These are phyloP conservation scores for Suillus discolor DNA, from an alignment of 768 basidiomycete genomes.

Conservation along the genomic window DNA sequence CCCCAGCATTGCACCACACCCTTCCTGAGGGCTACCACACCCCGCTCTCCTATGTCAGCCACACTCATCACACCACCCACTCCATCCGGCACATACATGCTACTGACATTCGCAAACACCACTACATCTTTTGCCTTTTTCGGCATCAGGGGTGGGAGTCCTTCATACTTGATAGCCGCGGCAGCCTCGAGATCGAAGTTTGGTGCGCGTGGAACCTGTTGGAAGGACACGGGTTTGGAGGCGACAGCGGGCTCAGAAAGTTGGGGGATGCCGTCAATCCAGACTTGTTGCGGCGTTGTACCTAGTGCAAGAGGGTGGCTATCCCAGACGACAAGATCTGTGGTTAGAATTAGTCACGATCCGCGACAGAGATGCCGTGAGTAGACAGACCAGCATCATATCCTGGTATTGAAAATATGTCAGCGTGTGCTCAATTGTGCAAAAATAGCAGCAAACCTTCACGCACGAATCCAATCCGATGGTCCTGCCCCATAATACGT, in stretches of 20 bases:
- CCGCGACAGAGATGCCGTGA: conserved; percentile 11
- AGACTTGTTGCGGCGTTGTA: conserved; percentile 80
- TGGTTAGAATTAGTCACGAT: neutral
- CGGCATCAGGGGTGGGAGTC: conserved; percentile 65
- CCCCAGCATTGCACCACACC: conserved; percentile 62
- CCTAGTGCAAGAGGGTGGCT: conserved; percentile 78
- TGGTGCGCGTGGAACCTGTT: conserved; percentile 55
- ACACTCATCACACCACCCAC: conserved; percentile 30
- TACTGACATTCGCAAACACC: conserved; percentile 66
- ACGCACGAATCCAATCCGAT: conserved; percentile 69
- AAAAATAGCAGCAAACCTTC: conserved; percentile 39
- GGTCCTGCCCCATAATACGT: conserved; percentile 66
- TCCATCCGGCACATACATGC: conserved; percentile 44
- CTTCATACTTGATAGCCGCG: conserved; percentile 63
- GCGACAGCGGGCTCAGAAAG: conserved; percentile 47
- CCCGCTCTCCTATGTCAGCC: conserved; percentile 25
- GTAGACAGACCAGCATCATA: conserved; percentile 63
- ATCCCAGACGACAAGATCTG: conserved; percentile 77
- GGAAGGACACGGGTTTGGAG: conserved; percentile 56
- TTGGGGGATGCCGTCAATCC: conserved; percentile 84
- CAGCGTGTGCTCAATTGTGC: conserved; percentile 3
- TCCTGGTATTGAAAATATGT: conserved; percentile 37
- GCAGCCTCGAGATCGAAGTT: conserved; percentile 66
- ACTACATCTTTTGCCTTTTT: conserved; percentile 41
- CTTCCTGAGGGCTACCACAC: conserved; percentile 51